Conservation (phyloP, 2,329 filamentous ascomycete species). For the Exophiala sp. region DNA sequence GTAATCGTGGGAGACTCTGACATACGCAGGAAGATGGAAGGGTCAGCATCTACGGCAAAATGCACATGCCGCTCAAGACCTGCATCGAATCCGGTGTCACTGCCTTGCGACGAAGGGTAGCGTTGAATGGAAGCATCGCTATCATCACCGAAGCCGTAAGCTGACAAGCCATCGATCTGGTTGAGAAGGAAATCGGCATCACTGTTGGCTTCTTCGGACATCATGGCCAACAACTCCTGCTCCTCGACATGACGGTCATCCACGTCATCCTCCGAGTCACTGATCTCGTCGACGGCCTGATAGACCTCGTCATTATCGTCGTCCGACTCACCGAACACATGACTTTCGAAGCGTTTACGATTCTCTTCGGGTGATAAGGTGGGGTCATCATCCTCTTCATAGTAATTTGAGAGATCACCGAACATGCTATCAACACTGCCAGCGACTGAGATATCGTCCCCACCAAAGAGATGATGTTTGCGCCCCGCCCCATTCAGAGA, state of each 20-base stretch:
- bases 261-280: conserved; percentile 75
- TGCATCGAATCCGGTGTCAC: conserved; percentile 37
- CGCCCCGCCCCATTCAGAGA: conserved; percentile 41
- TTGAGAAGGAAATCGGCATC: conserved; percentile 26
- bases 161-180: conserved; percentile 29
- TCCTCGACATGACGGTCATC: conserved; percentile 62
- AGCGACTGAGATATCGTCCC: conserved; percentile 17
- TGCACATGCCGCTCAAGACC: conserved; percentile 62
- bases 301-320: conserved; percentile 48
- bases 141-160: conserved; percentile 29
- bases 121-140: conserved; percentile 34
- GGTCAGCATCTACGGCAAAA: conserved; percentile 48
- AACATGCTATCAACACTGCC: conserved; percentile 23
- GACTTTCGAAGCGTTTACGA: conserved; percentile 22
- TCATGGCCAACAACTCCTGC: conserved; percentile 24
- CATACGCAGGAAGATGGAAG: conserved; percentile 16
- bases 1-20: conserved; percentile 28
- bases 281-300: conserved; percentile 74
- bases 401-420: conserved; percentile 17
- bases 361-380: conserved; percentile 22
- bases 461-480: conserved; percentile 24
- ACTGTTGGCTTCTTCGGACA: conserved; percentile 35
- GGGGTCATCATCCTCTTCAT: conserved; percentile 21
- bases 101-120: conserved; percentile 24
- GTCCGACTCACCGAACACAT: conserved; percentile 29